Conservation (phyloP, 2,329 filamentous ascomycete genomes). For the Aspergillus transmontanensis region DNA sequence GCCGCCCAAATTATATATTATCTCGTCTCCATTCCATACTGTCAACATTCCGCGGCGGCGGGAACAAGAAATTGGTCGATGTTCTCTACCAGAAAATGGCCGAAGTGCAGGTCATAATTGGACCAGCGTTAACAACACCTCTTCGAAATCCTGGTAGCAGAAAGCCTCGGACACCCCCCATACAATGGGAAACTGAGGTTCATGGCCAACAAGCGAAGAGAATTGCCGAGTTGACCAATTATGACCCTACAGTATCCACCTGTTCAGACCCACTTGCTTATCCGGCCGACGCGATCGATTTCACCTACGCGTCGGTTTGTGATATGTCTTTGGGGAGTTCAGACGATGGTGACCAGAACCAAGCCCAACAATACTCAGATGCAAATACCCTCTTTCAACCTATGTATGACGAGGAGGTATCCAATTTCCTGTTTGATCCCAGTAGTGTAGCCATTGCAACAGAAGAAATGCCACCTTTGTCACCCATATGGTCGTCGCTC, state of each 20-base stretch:
- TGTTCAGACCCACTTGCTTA: neutral
- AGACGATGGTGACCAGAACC: neutral
- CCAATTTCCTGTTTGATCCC: neutral
- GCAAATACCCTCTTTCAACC: neutral
- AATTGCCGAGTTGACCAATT: neutral
- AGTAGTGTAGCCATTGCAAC: neutral
- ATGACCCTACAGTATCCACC: neutral
- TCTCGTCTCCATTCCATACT: conserved; percentile 25
- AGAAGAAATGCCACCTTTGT: neutral
- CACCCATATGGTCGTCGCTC: neutral
- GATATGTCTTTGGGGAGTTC: neutral
- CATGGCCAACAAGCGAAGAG: neutral
- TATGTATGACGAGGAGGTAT: neutral
- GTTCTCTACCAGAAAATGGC: conserved; percentile 29
- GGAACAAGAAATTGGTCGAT: conserved; percentile 24
- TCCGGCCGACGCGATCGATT: neutral
- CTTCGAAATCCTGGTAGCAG: neutral
- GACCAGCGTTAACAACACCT: conserved; percentile 3
- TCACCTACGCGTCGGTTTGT: neutral
- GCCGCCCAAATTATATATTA: conserved; percentile 24
- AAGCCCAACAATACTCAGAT: neutral
- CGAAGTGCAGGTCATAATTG: conserved; percentile 17
- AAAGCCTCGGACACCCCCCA: neutral
- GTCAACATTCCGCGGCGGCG: conserved; percentile 24
- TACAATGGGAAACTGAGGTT: neutral